These are phyloP conservation scores for Cryptosporidium muris DNA, from an alignment of 169 alveolate genomes.

Conservation along the genomic window DNA sequence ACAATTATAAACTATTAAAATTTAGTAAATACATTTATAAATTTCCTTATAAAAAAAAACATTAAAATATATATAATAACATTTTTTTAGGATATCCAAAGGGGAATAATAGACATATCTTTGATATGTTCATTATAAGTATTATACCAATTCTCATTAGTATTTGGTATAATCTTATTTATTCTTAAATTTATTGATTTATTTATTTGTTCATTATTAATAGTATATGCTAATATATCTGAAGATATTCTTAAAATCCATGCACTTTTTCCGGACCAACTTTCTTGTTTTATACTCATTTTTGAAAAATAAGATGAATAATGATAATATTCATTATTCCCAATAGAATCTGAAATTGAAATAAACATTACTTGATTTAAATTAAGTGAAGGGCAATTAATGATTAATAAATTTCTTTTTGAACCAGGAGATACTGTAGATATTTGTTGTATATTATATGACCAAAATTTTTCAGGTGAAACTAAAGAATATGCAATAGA, in stretches of 20 bases:
- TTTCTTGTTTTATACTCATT: constrained; percentile 4
- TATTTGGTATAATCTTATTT: neutral
- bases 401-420: constrained; percentile 15
- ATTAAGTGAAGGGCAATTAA: constrained; percentile 58
- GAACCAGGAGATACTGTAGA: constrained; percentile 19
- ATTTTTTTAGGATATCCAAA: constrained; percentile 33
- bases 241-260: constrained; percentile 47
- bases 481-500: constrained; percentile 51
- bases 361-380: constrained; percentile 28
- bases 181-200: neutral
- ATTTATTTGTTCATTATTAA: neutral
- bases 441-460: constrained; percentile 18
- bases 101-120: constrained; percentile 38
- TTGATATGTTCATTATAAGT: constrained; percentile 35
- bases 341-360: constrained; percentile 6
- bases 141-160: constrained; percentile 33
- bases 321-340: constrained; percentile 8
- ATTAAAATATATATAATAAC: neutral
- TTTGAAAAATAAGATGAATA: constrained; percentile 1
- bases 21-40: neutral
- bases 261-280: constrained; percentile 17
- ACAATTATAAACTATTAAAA: neutral
- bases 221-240: constrained; percentile 30
- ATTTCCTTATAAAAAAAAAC: neutral
- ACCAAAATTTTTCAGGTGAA: constrained; percentile 53